Evolutionary conservation across 371 early-diverging fungal genomes (phyloP), one percentile per base, ranked within the genome.

Genomic region (Mortierella sp.): DNA sequence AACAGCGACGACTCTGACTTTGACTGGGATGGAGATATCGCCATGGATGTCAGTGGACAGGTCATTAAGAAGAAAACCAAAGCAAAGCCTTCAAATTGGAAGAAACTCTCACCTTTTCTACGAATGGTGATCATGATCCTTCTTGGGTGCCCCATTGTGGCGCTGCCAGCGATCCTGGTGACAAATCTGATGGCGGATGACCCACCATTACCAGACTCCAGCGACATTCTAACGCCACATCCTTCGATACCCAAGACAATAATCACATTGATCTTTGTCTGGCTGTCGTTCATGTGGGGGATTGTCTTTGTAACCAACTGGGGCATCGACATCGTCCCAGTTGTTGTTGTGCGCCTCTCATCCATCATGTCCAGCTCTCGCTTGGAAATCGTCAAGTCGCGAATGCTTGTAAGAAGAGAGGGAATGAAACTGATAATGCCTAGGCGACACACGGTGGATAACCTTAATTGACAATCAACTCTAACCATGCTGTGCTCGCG

Each of bases 1-100:
- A 74, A 74, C 58, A 74, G 76, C 27, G 76, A 74, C 34, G 76
- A 74, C 51, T 74, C 76, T 7, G 76, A 74, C 46, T 74, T 74
- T 60, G 76, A 74, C 31, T 74, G 76, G 76, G 76, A 74, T 23
- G 76, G 65, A 19, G 76, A 74, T 23, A 58, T 74, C 54, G 58
- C 61, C 16, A 64, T 74, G 39, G 61, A 65, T 45, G 62, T 61
- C 3, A 61, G 43, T 13, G 69, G 69, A 2, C 61, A 65, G 7
- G 45, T 58, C 30, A 49, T 28, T 19, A 63, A 59, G 39, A 72
- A 63, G 46, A 58, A 52, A 23, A 26, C 6, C 28, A 64, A 68
- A 41, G 21, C 57, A 19, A 51, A 27, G 10, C 41, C 13, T 0
- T 64, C 58, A 1, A 48, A 45, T n/a, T 74, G 76, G 76, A 42